Conservation (phyloP, 2,329 filamentous ascomycete species). For the Alternaria conjuncta region DNA sequence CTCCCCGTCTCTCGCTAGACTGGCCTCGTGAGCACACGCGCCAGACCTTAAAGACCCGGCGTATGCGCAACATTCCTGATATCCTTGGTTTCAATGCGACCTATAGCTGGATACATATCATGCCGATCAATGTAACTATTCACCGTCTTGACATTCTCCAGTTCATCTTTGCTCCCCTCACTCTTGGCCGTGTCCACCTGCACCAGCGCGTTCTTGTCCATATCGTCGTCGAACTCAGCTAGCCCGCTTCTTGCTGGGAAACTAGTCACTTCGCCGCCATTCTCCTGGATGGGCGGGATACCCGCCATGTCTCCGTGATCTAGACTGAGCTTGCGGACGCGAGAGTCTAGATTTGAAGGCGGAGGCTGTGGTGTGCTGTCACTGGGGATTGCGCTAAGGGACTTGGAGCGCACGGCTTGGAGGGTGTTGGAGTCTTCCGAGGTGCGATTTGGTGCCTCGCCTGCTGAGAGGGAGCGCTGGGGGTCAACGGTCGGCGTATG, state of each 20-base stretch:
- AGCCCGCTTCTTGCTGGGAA: constrained; percentile 9
- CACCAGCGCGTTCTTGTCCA: constrained; percentile 33
- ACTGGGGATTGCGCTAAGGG: constrained; percentile 40
- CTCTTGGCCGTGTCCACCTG: constrained; percentile 37
- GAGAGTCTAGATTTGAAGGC: constrained; percentile 31
- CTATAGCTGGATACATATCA: constrained; percentile 50
- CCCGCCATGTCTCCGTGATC: constrained; percentile 5
- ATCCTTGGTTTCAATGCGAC: constrained; percentile 49
- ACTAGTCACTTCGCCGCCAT: constrained; percentile 9
- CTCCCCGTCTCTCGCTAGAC: background rate
- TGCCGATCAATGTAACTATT: constrained; percentile 50
- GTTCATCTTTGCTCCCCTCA: constrained; percentile 22
- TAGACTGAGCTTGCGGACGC: constrained; percentile 27
- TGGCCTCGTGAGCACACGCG: background rate
- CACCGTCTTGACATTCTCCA: constrained; percentile 40
- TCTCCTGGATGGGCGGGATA: constrained; percentile 17
- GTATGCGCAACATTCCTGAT: constrained; percentile 41
- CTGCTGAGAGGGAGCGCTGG: constrained; percentile 38
- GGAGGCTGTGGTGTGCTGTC: constrained; percentile 10
- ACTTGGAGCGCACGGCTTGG: constrained; percentile 42
- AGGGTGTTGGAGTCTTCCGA: constrained; percentile 28
- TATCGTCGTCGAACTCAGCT: background rate
- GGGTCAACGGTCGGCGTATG: constrained; percentile 23
- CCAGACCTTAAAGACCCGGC: background rate
- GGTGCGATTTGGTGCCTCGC: constrained; percentile 5